Base-by-base conservation (phyloP, 257 asterid species). In the Forsythia suspensa region DNA sequence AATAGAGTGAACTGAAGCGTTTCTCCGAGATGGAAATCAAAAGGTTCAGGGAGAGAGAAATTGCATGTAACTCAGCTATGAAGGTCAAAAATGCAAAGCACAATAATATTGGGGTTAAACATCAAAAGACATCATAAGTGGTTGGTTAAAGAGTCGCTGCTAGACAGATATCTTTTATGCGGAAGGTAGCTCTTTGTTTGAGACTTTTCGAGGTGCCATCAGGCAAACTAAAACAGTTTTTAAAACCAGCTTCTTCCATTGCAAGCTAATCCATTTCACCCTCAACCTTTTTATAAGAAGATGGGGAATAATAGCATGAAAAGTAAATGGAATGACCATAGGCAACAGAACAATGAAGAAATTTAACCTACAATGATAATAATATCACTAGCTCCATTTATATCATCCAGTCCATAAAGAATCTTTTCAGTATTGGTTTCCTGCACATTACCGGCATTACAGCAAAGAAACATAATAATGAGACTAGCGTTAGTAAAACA, bases 211-310 rank as follows among this genome's bases (percentile, higher is more conserved):
- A 76, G 99, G 99, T 29, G 61, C 99, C 98, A 86, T 93, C 95
- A 55, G 99, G 99, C 79, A 95, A 98, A 66, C 99, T 95, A 79
- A 92, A 98, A 75, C 98, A 95, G 66, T 93, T 93, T 82, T 85
- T 85, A 84, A 93, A 93, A 77, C 99, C 99, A 75, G 98, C 99
- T 83, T 95, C 99, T 90, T 95, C 99, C 97, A 95, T 88, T 46
- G 99, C 93, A 88, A 95, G 99, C 89, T 95, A 93, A 87, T 95
- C 99, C 90, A 95, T 93, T 88, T 95, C 99, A 83, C 99, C 99
- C 86, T 95, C 99, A 86, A 95, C 99, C 99, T 95, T 72, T 75
- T 61, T 77, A 21, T 68, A 70, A 74, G 39, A 37, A 70, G 65
- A 79, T 74, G 9, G 76, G 38, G 61, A 81, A 67, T 76, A 75